A percentile compares a stretch with the other conserved stretches of the same genome.
These are phyloP conservation scores for Diaporthe australafricana DNA, from an alignment of 2,329 filamentous ascomycete genomes.

Conservation along the genomic window DNA sequence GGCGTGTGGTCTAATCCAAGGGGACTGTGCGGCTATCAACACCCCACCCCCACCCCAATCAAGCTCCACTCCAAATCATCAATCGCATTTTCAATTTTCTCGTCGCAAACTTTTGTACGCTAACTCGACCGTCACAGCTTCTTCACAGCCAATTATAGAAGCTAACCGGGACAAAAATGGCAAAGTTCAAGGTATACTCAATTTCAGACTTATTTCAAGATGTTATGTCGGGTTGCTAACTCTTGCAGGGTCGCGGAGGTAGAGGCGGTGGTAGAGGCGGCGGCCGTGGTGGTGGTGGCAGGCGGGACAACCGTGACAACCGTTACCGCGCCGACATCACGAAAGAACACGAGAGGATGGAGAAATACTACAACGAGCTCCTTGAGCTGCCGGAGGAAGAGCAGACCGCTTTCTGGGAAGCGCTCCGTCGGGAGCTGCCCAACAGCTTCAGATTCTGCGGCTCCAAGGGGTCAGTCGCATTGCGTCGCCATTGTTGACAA, in stretches of 20 bases:
- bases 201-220: not conserved
- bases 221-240: not conserved
- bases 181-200: not conserved
- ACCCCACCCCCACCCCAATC: constrained; percentile 1
- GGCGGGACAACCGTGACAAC: constrained; percentile 56
- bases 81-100: constrained; percentile 26
- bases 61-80: constrained; percentile 1
- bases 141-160: constrained; percentile 18
- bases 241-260: constrained; percentile 26
- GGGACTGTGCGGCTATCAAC: constrained; percentile 4
- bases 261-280: constrained; percentile 38
- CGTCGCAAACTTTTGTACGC: not conserved
- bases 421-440: constrained; percentile 85
- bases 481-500: not conserved
- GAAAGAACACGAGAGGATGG: constrained; percentile 86
- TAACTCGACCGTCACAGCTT: not conserved
- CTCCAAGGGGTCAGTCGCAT: constrained; percentile 78
- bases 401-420: constrained; percentile 84
- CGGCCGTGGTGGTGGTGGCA: constrained; percentile 46
- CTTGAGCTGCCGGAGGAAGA: constrained; percentile 83
- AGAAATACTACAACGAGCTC: constrained; percentile 86
- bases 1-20: not conserved
- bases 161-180: constrained; percentile 21
- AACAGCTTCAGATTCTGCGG: constrained; percentile 99
- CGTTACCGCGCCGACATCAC: constrained; percentile 67